phyloP scores from a whole-genome alignment of 805 yeast genomes.

The Nakazawaea ernobii region DNA sequence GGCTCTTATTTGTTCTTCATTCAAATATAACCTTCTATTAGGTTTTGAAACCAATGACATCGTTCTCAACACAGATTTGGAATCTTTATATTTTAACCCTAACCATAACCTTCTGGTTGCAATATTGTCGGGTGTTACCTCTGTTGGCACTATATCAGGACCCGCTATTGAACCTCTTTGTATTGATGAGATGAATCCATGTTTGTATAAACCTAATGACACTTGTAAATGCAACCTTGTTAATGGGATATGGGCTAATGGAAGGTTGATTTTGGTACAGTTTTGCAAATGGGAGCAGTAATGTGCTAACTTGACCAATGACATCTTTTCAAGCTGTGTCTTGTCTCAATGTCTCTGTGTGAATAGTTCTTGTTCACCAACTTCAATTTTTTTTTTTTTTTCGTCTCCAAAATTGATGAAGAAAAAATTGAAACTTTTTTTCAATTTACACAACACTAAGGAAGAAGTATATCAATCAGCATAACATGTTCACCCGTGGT shows the following conservation, averaged over 20 bases:
- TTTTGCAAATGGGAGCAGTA: conserved; percentile 87
- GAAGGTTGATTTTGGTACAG: conserved; percentile 67
- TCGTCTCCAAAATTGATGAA: too few relatives aligned
- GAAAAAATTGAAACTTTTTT: too few relatives aligned
- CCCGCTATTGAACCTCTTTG: conserved; percentile 82
- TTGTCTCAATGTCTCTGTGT: not conserved
- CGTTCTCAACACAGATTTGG: conserved; percentile 67
- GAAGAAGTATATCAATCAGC: too few relatives aligned
- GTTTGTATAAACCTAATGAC: conserved; percentile 79
- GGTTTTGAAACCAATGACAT: conserved; percentile 81
- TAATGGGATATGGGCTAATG: conserved; percentile 78
- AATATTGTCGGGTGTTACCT: conserved; percentile 81
- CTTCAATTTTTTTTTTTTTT: not conserved
- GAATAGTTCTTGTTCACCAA: not conserved
- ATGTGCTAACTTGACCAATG: conserved; percentile 78
- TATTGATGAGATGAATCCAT: conserved; percentile 81
- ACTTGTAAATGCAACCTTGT: conserved; percentile 78
- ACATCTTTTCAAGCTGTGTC: conserved; percentile 50
- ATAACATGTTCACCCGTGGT: too few relatives aligned
- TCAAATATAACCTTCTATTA: conserved; percentile 64
- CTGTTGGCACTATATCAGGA: conserved; percentile 73
- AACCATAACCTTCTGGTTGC: conserved; percentile 87
- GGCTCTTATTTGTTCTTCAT: conserved; percentile 57
- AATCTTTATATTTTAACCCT: conserved; percentile 81
- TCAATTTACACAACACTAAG: too few relatives aligned